Evolutionary conservation across 768 basidiomycete species (phyloP).

Genomic region (Suillus ampliporus): DNA sequence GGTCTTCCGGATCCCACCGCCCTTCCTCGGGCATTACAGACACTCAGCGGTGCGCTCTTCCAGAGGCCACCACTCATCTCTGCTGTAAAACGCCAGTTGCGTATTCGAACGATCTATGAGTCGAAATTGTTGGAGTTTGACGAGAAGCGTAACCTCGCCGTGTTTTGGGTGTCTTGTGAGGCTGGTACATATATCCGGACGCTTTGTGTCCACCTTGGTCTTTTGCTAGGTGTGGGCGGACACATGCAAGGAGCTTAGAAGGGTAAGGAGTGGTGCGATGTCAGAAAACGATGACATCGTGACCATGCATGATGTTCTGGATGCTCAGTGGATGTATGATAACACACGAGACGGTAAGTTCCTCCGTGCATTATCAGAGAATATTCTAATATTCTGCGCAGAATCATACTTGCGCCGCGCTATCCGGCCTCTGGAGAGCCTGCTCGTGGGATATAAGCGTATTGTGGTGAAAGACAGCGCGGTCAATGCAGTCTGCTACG

Average conservation of each 20-base stretch:
- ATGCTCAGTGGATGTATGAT: constrained; percentile 98
- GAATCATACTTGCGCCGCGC: constrained; percentile 96
- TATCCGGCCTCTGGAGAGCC: constrained; percentile 91
- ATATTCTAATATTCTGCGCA: constrained; percentile 39
- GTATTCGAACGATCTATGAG: constrained; percentile 96
- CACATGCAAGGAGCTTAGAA: constrained; percentile 99
- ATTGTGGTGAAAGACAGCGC: constrained; percentile 99
- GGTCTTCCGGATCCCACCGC: constrained; percentile 80
- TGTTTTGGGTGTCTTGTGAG: constrained; percentile 99
- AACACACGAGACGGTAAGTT: constrained; percentile 90
- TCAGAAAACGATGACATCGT: constrained; percentile 98
- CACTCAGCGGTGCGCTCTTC: constrained; percentile 96
- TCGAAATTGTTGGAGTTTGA: constrained; percentile 97
- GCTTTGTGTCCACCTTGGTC: constrained; percentile 94
- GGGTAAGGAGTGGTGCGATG: constrained; percentile 95
- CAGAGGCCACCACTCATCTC: constrained; percentile 99
- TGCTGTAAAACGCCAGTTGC: constrained; percentile 97
- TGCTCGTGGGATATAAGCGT: constrained; percentile 95
- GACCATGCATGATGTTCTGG: constrained; percentile 99
- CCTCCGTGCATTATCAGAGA: constrained; percentile 10
- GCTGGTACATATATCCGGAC: constrained; percentile 98
- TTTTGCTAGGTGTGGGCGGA: constrained; percentile 95
- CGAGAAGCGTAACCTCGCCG: constrained; percentile 93
- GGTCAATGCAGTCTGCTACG: constrained; percentile 99
- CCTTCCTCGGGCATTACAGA: constrained; percentile 93